Base-by-base conservation (phyloP, 805 yeast species). In the Lipomyces orientalis region DNA sequence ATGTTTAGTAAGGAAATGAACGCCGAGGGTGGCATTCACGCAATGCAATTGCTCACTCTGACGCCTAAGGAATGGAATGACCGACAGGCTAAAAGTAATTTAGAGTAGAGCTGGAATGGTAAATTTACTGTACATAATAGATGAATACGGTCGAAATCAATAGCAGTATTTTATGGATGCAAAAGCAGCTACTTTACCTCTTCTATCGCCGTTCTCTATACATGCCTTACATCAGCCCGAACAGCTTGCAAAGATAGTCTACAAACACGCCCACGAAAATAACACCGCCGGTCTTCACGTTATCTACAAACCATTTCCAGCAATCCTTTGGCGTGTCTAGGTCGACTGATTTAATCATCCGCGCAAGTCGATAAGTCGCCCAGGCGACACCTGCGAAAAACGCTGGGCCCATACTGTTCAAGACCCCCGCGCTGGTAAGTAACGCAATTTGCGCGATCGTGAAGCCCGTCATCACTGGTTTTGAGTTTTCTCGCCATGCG, bases 401-500 rank as follows among this genome's bases (percentile, higher is more conserved):
- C 0, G 94, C 93, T 0, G 97, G 97, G 0, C 97, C 97, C 88
- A 89, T 84, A 19, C 94, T 90, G 60, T 89, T 88, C 76, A 88
- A 79, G 29, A 85, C 74, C 0, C 98, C 98, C 34, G 97, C 91
- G 7, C 85, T 70, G 1, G 87, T 81, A 69, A 87, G 85, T 52
- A 88, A 78, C 0, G 84, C 85, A 71, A 90, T 82, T 79, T 95
- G 99, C 0, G 87, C 87, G 1, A 82, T 81, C 6, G 91, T 85
- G 71, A 93, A 76, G 0, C 85, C 88, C 57, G 86, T 82, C 74
- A 90, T 82, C 54, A 93, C 86, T 10, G 87, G 84, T 76, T 90
- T 93, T 0, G 97, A 86, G 39, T 86, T 84, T 29, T 84, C 85
- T 8, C 96, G 97, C 99, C 99, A 96, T 1, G 90, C 93, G 72